Conservation (phyloP, 2,329 filamentous ascomycete species). For the Aspergillus sojae region DNA sequence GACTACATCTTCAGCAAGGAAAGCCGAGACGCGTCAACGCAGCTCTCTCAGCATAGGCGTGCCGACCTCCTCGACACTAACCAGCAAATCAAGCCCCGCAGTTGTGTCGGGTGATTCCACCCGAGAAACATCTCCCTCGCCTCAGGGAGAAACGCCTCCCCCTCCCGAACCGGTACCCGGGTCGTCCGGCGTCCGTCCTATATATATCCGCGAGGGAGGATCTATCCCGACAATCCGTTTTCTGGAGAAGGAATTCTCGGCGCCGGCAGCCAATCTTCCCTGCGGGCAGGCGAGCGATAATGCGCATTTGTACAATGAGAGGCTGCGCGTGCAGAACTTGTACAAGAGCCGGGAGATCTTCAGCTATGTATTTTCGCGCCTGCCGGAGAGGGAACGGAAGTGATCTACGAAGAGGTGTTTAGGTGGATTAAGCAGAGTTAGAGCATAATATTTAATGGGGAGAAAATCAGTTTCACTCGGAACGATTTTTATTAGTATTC, state of each 20-base stretch:
- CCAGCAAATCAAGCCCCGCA: conserved; percentile 26
- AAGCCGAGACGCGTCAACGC: conserved; percentile 30
- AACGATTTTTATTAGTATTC: background rate
- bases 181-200: conserved; percentile 50
- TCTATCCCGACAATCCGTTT: conserved; percentile 94
- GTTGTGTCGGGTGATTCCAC: conserved; percentile 4
- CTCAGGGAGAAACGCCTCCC: conserved; percentile 1
- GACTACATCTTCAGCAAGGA: conserved; percentile 37
- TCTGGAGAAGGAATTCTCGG: conserved; percentile 88
- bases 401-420: conserved; percentile 1
- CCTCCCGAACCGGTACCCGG: background rate
- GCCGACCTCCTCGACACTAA: conserved; percentile 45
- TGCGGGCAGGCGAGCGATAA: conserved; percentile 94
- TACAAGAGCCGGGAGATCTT: conserved; percentile 93
- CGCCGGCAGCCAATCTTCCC: conserved; percentile 87
- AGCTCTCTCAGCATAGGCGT: conserved; percentile 30
- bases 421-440: background rate
- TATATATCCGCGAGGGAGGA: conserved; percentile 95
- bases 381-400: conserved; percentile 45
- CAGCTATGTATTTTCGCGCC: conserved; percentile 74
- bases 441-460: background rate
- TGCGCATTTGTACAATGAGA: conserved; percentile 92
- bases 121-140: conserved; percentile 4
- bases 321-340: conserved; percentile 83
- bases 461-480: background rate